phyloP scores from a whole-genome alignment of 148 eudicot genomes.

The Heliosperma pusillum region DNA sequence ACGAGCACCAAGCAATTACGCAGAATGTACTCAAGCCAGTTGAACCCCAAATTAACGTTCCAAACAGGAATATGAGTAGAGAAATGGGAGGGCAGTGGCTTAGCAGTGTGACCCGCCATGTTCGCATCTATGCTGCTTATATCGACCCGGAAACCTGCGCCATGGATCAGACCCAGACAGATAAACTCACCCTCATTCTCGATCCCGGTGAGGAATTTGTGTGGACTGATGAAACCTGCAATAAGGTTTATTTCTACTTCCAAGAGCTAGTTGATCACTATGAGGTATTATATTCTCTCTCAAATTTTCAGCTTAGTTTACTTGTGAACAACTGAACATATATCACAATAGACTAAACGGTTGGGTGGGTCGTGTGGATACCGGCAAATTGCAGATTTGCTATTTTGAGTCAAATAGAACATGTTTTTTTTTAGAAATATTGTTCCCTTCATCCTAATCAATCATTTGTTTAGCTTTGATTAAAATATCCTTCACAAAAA shows the following conservation, averaged over 20 bases:
- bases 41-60: constrained; percentile 59
- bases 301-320: neutral
- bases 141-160: constrained; percentile 74
- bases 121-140: constrained; percentile 83
- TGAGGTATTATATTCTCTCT: constrained; percentile 50
- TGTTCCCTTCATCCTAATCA: no score
- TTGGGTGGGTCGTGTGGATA: neutral
- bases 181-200: constrained; percentile 79
- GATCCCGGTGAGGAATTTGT: constrained; percentile 83
- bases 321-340: neutral
- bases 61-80: constrained; percentile 65
- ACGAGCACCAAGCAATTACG: constrained; percentile 9
- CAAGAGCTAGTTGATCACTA: constrained; percentile 90
- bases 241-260: constrained; percentile 62
- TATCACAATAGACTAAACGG: neutral
- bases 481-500: no score
- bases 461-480: no score
- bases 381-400: no score
- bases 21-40: constrained; percentile 48
- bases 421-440: no score
- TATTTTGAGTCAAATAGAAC: no score
- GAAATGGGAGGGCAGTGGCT: constrained; percentile 97
- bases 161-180: constrained; percentile 83
- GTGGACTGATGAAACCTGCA: constrained; percentile 71
- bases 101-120: constrained; percentile 80